Base-by-base conservation (phyloP, 257 asterid genomes). In the Solanum corneliomulleri region DNA sequence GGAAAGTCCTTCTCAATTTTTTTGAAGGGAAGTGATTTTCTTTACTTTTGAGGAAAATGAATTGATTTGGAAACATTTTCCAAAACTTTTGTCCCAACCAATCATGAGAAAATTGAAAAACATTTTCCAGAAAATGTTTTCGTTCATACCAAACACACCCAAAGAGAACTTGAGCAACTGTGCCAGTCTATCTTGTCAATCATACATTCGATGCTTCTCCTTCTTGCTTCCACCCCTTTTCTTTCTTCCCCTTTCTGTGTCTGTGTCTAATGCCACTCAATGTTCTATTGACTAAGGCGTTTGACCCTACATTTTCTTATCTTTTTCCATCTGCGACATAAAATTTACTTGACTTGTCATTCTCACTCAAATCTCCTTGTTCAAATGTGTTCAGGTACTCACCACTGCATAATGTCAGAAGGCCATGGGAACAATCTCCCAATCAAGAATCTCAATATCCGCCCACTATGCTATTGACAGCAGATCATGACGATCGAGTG, bases 401-500 rank as follows among this genome's bases (percentile, higher is more conserved):
- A 5, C 99, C 99, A 20, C 85, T 97, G 88, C 99, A 97, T 90
- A 97, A 96, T 90, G 98, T 96, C 33, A 91, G 88, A 90, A 93
- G 99, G 86, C 98, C 99, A 62, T 97, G 99, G 99, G 99, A 97
- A 83, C 91, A 88, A 75, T 89, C 92, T 87, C 86, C 78, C 4
- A 88, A 89, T 89, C 88, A 90, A 87, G 87, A n/a, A 42, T 87
- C 88, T 83, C 99, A 95, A 88, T 97, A 96, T 86, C 99, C 99
- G 58, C 88, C 98, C 75, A 95, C 98, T 87, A 97, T 97, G 99
- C 82, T 97, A 86, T 89, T 97, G 93, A 97, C 99, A 14, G 99
- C 99, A 9, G 99, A 97, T 91, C 99, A 97, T 62, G 99, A 97
- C 81, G 99, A 97, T 90, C 96, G 99, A 15, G 99, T 97, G 33